These are phyloP conservation scores for Erythrophleum fordii DNA, from an alignment of 306 rosid species.

Conservation along the genomic window DNA sequence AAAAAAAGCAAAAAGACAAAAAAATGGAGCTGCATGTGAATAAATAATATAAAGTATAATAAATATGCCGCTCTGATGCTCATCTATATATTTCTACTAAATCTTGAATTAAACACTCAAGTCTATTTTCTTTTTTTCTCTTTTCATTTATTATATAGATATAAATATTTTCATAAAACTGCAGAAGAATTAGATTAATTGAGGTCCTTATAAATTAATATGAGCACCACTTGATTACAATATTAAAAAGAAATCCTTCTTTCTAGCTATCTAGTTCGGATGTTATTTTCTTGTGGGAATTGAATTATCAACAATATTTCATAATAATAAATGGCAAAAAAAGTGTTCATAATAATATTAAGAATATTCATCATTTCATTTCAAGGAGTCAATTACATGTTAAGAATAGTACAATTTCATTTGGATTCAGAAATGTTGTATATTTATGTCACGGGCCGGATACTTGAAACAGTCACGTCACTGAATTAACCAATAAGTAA, in stretches of 20 bases:
- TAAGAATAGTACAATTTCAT: not conserved
- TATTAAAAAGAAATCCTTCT: not conserved
- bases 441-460: conserved; percentile 6
- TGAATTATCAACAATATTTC: not conserved
- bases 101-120: not conserved
- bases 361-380: not conserved
- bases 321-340: not conserved
- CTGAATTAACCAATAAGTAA: conserved; percentile 27
- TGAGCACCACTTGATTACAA: not conserved
- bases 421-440: not conserved
- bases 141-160: not conserved
- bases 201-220: not conserved
- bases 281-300: not conserved
- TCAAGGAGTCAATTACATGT: not conserved
- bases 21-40: too few species aligned
- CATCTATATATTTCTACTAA: not conserved
- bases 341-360: not conserved
- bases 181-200: not conserved
- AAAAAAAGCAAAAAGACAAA: too few species aligned
- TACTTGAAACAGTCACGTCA: conserved; percentile 1
- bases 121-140: not conserved
- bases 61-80: not conserved
- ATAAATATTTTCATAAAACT: not conserved
- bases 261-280: not conserved
- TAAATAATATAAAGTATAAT: too few species aligned